These are phyloP conservation scores for Termitomyces sp. DNA, from an alignment of 768 basidiomycete genomes.

Conservation along the genomic window DNA sequence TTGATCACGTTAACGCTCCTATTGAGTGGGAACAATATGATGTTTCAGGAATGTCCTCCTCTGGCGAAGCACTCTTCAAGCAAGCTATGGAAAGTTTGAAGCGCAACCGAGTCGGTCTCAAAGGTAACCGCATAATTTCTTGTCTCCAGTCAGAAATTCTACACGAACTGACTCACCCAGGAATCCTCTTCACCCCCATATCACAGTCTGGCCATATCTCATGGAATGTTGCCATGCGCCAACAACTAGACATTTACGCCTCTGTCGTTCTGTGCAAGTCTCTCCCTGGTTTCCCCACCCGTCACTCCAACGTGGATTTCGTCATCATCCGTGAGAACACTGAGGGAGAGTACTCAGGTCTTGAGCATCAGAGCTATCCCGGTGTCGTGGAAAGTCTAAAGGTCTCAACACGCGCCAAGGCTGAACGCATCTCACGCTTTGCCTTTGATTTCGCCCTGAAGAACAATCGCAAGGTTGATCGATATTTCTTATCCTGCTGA, in stretches of 20 bases:
- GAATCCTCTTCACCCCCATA: conserved; percentile 97
- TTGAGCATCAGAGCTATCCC: conserved; percentile 97
- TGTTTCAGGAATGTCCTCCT: conserved; percentile 92
- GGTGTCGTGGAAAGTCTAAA: conserved; percentile 98
- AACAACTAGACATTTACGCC: conserved; percentile 98
- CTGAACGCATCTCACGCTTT: conserved; percentile 93
- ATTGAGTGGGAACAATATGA: conserved; percentile 99
- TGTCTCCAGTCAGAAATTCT: background rate
- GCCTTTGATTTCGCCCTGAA: conserved; percentile 99
- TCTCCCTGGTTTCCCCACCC: conserved; percentile 91
- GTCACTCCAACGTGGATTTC: conserved; percentile 96
- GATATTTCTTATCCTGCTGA: background rate
- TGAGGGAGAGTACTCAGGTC: conserved; percentile 98
- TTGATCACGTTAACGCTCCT: conserved; percentile 94
- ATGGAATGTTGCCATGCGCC: conserved; percentile 99
- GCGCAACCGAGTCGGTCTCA: conserved; percentile 95
- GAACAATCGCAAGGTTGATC: conserved; percentile 88
- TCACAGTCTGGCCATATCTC: conserved; percentile 96
- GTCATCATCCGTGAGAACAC: conserved; percentile 99
- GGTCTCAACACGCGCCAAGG: conserved; percentile 92
- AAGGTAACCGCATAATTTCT: conserved; percentile 54
- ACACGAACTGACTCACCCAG: conserved; percentile 31
- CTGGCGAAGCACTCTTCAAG: conserved; percentile 93
- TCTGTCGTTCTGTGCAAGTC: conserved; percentile 99
- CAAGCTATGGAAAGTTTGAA: conserved; percentile 97